A percentile compares a stretch with the other conserved stretches of the same genome.
phyloP scores from a whole-genome alignment of 768 basidiomycete species.

The Tulasnella sp. region DNA sequence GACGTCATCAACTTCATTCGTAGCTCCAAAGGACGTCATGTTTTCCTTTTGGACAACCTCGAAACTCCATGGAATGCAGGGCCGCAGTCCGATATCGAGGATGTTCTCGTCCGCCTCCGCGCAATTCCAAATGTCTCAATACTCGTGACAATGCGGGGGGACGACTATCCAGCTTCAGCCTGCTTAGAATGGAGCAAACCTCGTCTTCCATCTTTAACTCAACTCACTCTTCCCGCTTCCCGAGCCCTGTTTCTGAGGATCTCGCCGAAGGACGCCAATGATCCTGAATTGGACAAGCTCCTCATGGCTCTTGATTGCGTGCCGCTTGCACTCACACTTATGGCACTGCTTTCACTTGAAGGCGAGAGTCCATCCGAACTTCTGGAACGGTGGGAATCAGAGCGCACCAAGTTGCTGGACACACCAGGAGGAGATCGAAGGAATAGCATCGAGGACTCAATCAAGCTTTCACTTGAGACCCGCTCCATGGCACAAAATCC shows the following conservation, averaged over 20 bases:
- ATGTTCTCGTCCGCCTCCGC: conserved; percentile 22
- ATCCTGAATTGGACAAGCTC: conserved; percentile 21
- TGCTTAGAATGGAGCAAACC: conserved; percentile 8
- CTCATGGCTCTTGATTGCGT: conserved; percentile 23
- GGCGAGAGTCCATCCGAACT: conserved; percentile 6
- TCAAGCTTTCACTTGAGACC: conserved; percentile 21
- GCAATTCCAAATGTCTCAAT: conserved; percentile 24
- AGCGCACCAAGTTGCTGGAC: conserved; percentile 4
- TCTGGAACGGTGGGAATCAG: conserved; percentile 8
- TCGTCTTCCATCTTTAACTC: background rate
- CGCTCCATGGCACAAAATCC: conserved; percentile 18
- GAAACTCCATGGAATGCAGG: conserved; percentile 30
- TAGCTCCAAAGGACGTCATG: conserved; percentile 20
- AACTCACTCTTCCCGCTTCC: background rate
- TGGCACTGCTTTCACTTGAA: conserved; percentile 23
- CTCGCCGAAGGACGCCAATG: conserved; percentile 19
- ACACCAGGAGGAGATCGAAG: conserved; percentile 7
- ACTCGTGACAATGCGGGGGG: conserved; percentile 27
- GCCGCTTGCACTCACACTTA: conserved; percentile 28
- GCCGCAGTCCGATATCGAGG: conserved; percentile 20
- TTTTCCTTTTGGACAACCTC: conserved; percentile 32
- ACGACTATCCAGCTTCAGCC: background rate
- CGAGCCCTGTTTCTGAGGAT: conserved; percentile 20
- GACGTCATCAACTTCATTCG: conserved; percentile 22
- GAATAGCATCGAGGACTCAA: conserved; percentile 20